Base-by-base conservation (phyloP, 371 early-diverging fungal genomes). In the Vairimorpha apis region DNA sequence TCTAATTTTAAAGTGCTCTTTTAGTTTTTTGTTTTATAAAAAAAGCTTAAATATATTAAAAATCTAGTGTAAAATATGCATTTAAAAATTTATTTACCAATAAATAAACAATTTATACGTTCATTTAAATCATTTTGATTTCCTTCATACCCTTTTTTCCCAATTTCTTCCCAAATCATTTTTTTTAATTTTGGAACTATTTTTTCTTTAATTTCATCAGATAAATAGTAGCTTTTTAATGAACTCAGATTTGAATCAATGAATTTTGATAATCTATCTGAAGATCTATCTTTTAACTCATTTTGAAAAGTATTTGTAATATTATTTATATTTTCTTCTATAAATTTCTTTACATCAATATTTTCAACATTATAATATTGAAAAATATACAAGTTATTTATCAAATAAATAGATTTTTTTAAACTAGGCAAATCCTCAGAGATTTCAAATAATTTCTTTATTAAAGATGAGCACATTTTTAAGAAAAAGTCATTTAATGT, bases 321-420 rank as follows among this genome's bases (percentile, higher is more conserved):
- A 16, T 55, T 37, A 13, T 71, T 51, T n/a, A 23, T n/a, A 43
- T 43, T 44, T n/a, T 44, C 49, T 30, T 56, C 38, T 12, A 76
- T 63, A 12, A 58, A 60, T 21, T 51, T 35, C 18, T 67, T 59
- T n/a, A 72, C n/a, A 18, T 37, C 32, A 13, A 38, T 29, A 10
- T 43, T 37, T 59, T 27, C 4, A 13, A 23, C 18, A 30, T 67
- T 49, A 32, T 58, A 55, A 33, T 65, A 43, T 23, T 56, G 45
- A 4, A 75, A 64, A 2, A 41, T 30, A 44, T 62, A 56, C 4
- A 64, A 27, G 45, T 78, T 78, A 41, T 78, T 78, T 29, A 78
- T 59, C 21, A 71, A 27, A 59, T 74, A 78, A 33, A 75, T 65
- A 68, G 14, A 53, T 63, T 69, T 74, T 8, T 66, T 29, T 41